Percentiles rank a stretch among this genome's conserved stretches.
These are phyloP conservation scores for Royoungia palumana DNA, from an alignment of 768 basidiomycete species.

Conservation along the genomic window DNA sequence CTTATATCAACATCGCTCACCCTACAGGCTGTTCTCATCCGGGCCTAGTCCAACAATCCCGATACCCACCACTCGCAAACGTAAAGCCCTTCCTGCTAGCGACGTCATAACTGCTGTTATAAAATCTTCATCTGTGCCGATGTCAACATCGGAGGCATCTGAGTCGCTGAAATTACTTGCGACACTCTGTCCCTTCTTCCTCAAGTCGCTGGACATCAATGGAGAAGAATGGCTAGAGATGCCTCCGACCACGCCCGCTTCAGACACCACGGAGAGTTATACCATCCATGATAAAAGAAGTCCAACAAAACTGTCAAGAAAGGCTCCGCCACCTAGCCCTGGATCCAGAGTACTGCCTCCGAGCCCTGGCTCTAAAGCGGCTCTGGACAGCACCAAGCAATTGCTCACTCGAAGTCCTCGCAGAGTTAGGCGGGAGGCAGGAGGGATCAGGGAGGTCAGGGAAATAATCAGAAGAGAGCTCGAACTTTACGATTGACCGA, in stretches of 20 bases:
- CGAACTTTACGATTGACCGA: slow-evolving; percentile 56
- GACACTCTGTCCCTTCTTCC: slow-evolving; percentile 76
- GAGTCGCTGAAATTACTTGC: slow-evolving; percentile 69
- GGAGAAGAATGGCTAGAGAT: slow-evolving; percentile 55
- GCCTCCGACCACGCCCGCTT: slow-evolving; percentile 29
- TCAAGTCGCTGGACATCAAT: slow-evolving; percentile 58
- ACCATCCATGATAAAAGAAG: slow-evolving; percentile 22
- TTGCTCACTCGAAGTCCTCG: slow-evolving; percentile 68
- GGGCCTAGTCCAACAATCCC: slow-evolving; percentile 49
- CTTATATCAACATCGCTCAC: background rate
- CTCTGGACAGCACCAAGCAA: slow-evolving; percentile 58
- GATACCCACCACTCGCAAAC: slow-evolving; percentile 59
- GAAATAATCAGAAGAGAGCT: slow-evolving; percentile 80
- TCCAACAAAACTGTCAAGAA: slow-evolving; percentile 36
- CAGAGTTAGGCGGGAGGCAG: slow-evolving; percentile 64
- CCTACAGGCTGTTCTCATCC: slow-evolving; percentile 62
- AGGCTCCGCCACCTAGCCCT: slow-evolving; percentile 36
- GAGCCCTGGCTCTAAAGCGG: slow-evolving; percentile 50
- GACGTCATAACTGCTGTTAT: slow-evolving; percentile 69
- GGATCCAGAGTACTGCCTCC: slow-evolving; percentile 39
- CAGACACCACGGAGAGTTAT: slow-evolving; percentile 12
- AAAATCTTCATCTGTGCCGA: slow-evolving; percentile 79
- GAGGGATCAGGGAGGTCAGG: slow-evolving; percentile 74
- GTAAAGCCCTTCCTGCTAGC: slow-evolving; percentile 61
- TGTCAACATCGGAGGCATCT: slow-evolving; percentile 72